Percentiles rank a stretch among this genome's conserved stretches.
Evolutionary conservation across 2,329 filamentous ascomycete genomes (phyloP).

Genomic region (Claviceps sp.): DNA sequence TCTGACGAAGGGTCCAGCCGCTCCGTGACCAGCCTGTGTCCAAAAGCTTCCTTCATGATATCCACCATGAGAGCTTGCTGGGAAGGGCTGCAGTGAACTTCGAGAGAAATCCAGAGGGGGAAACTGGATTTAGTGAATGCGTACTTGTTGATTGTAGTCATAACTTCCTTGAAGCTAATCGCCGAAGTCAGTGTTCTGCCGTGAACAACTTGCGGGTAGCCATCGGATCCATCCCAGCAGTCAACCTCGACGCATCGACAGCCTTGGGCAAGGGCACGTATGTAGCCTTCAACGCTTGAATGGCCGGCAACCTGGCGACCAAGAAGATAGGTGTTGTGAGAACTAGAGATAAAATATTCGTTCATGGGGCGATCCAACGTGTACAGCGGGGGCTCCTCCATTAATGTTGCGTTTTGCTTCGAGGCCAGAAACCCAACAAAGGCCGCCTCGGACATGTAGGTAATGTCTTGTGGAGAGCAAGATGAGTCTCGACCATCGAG

Average conservation of each 20-base stretch:
- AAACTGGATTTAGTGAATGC: conserved; percentile 81
- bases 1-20: conserved; percentile 56
- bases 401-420: conserved; percentile 54
- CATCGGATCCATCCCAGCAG: conserved; percentile 89
- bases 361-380: conserved; percentile 74
- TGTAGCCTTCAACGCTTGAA: conserved; percentile 92
- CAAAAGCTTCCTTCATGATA: conserved; percentile 77
- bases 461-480: conserved; percentile 23
- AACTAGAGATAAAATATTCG: conserved; percentile 97
- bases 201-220: conserved; percentile 80
- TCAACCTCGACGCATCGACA: conserved; percentile 96
- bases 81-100: conserved; percentile 76
- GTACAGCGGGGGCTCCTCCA: conserved; percentile 45
- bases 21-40: conserved; percentile 62
- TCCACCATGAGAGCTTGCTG: conserved; percentile 84
- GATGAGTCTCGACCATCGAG: conserved; percentile 28
- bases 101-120: conserved; percentile 85
- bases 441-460: conserved; percentile 58
- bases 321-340: conserved; percentile 93
- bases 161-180: conserved; percentile 81
- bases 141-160: conserved; percentile 87
- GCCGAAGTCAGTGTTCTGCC: conserved; percentile 79
- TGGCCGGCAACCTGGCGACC: conserved; percentile 81
- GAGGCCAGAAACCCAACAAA: conserved; percentile 71
- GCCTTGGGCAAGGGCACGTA: conserved; percentile 71